Conservation (phyloP, 1,284 basidiomycete genomes). For the Kalmanozyma brasiliensis region DNA sequence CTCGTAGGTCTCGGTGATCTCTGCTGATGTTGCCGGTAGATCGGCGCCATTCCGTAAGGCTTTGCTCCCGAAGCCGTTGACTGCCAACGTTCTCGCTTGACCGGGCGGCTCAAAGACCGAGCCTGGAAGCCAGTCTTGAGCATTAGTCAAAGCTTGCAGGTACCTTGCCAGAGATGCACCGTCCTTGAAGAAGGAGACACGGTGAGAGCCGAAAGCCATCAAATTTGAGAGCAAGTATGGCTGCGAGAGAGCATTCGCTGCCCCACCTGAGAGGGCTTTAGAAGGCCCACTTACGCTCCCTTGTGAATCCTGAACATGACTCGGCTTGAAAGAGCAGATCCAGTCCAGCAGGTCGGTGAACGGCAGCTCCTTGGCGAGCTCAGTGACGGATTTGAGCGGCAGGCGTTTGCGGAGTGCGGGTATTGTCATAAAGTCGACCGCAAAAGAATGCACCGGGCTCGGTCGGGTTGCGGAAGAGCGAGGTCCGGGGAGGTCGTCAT, state of each 20-base stretch:
- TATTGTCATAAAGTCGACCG: slow-evolving; percentile 43
- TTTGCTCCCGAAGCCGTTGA: background rate
- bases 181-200: slow-evolving; percentile 51
- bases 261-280: slow-evolving; percentile 15
- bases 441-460: slow-evolving; percentile 33
- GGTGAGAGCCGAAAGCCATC: slow-evolving; percentile 46
- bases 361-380: slow-evolving; percentile 54
- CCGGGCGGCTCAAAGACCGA: slow-evolving; percentile 17
- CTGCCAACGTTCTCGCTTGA: background rate
- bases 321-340: slow-evolving; percentile 19
- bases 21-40: background rate
- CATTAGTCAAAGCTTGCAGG: slow-evolving; percentile 52
- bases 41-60: background rate
- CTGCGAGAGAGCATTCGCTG: slow-evolving; percentile 15
- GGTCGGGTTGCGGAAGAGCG: slow-evolving; percentile 2
- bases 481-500: slow-evolving; percentile 3
- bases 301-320: background rate
- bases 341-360: slow-evolving; percentile 46
- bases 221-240: slow-evolving; percentile 57
- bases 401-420: slow-evolving; percentile 47
- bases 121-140: slow-evolving; percentile 52
- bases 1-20: slow-evolving; percentile 45
- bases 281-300: background rate
- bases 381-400: slow-evolving; percentile 44
- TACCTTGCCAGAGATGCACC: slow-evolving; percentile 42